phyloP scores from a whole-genome alignment of 345 rosid genomes.

The Gossypium ekmanianum region DNA sequence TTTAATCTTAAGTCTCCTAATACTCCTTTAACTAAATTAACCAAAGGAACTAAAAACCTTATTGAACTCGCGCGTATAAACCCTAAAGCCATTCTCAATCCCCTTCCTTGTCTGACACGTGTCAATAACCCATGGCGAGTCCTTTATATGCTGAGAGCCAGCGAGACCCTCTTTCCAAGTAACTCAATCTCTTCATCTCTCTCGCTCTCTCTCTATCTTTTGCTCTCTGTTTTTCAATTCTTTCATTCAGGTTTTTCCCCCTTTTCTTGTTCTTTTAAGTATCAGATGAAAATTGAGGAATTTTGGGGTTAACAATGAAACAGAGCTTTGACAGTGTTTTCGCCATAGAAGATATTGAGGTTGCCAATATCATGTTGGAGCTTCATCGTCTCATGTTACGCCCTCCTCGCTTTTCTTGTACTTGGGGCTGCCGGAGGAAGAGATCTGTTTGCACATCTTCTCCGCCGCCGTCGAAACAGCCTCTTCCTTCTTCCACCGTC shows the following conservation, averaged over 20 bases:
- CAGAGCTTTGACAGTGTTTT: not conserved
- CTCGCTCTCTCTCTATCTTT: not conserved
- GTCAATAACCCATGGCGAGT: not conserved
- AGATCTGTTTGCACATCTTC: slow-evolving; percentile 20
- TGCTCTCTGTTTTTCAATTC: not conserved
- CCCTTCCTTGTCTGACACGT: not conserved
- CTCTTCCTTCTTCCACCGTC: not conserved
- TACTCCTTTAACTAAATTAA: too few species aligned
- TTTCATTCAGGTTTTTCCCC: not conserved
- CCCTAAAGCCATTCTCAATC: not conserved
- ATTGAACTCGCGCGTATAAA: not conserved
- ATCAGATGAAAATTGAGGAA: too few species aligned
- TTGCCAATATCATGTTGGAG: slow-evolving; percentile 24
- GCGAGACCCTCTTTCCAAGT: not conserved
- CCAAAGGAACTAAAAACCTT: too few species aligned
- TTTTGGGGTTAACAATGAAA: not conserved
- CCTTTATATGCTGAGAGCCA: not conserved
- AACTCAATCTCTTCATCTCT: not conserved
- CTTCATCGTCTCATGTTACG: slow-evolving; percentile 17
- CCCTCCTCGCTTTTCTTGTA: not conserved
- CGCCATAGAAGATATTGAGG: slow-evolving; percentile 15
- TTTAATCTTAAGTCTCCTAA: too few species aligned
- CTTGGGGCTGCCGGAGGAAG: slow-evolving; percentile 31
- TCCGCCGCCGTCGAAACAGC: not conserved
- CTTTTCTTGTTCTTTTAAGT: too few species aligned